These are phyloP conservation scores for Phoenix dactylifera DNA, from an alignment of 176 grass and related monocot species.

Conservation along the genomic window DNA sequence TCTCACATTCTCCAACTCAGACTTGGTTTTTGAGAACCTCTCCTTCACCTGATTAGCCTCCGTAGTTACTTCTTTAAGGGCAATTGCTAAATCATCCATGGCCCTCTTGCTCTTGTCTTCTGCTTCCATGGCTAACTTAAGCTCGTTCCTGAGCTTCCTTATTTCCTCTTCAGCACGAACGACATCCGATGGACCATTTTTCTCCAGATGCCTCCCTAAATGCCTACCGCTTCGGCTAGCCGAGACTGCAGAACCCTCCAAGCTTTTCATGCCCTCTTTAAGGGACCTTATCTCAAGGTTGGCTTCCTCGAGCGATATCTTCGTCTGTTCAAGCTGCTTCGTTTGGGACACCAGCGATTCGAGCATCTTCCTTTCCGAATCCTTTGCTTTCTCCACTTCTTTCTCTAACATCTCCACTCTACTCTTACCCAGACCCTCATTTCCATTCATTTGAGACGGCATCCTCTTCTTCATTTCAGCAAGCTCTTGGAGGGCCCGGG, in stretches of 20 bases:
- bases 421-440: slow-evolving; percentile 17
- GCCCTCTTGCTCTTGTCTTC: slow-evolving; percentile 87
- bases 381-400: slow-evolving; percentile 50
- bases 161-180: slow-evolving; percentile 35
- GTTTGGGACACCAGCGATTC: slow-evolving; percentile 43
- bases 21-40: slow-evolving; percentile 27
- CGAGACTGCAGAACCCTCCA: slow-evolving; percentile 12
- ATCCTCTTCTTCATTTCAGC: slow-evolving; percentile 31
- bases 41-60: slow-evolving; percentile 45
- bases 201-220: slow-evolving; percentile 25
- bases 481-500: slow-evolving; percentile 34
- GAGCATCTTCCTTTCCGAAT: slow-evolving; percentile 70
- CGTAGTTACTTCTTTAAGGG: slow-evolving; percentile 53
- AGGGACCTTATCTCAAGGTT: slow-evolving; percentile 59
- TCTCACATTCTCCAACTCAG: slow-evolving; percentile 47
- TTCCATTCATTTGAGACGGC: slow-evolving; percentile 20
- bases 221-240: slow-evolving; percentile 15
- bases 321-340: slow-evolving; percentile 64
- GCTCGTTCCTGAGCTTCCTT: slow-evolving; percentile 43
- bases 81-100: slow-evolving; percentile 81
- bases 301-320: slow-evolving; percentile 62
- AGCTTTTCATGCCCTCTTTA: slow-evolving; percentile 34
- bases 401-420: slow-evolving; percentile 41
- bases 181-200: slow-evolving; percentile 24
- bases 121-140: slow-evolving; percentile 60